These are phyloP conservation scores for Pseudogymnoascus sp. DNA, from an alignment of 2,329 filamentous ascomycete species.

Conservation along the genomic window DNA sequence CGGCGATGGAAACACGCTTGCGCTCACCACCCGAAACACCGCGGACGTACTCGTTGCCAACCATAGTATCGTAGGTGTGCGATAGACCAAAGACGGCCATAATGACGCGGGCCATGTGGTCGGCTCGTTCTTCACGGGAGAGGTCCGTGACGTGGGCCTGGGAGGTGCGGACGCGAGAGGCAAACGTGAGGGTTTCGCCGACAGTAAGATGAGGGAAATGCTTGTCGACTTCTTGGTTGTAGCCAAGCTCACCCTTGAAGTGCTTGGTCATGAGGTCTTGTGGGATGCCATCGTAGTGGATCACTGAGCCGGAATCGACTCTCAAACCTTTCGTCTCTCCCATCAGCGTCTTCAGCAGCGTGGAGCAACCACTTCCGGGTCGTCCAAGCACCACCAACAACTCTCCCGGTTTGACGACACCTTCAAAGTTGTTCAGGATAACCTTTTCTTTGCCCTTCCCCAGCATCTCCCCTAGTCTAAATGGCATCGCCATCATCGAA, in stretches of 20 bases:
- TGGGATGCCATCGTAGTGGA: constrained; percentile 56
- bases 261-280: constrained; percentile 45
- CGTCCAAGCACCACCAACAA: constrained; percentile 62
- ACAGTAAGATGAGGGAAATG: constrained; percentile 73
- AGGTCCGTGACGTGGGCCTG: constrained; percentile 52
- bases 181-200: constrained; percentile 66
- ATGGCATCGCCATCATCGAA: constrained; percentile 49
- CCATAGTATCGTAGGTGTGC: constrained; percentile 64
- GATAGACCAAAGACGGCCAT: constrained; percentile 66
- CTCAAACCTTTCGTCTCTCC: constrained; percentile 49
- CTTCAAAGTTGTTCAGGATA: constrained; percentile 58
- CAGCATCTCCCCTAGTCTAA: constrained; percentile 50
- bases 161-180: constrained; percentile 60
- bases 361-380: constrained; percentile 58
- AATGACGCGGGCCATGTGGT: constrained; percentile 44
- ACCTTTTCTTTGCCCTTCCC: constrained; percentile 44
- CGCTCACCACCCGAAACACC: constrained; percentile 65
- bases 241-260: constrained; percentile 59
- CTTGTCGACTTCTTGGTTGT: constrained; percentile 68
- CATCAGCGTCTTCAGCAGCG: constrained; percentile 55
- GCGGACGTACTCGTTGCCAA: constrained; percentile 64
- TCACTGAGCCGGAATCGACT: constrained; percentile 41
- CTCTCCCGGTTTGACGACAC: constrained; percentile 56
- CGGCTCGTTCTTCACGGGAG: constrained; percentile 44
- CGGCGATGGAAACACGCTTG: constrained; percentile 76